phyloP scores from a whole-genome alignment of 2,329 filamentous ascomycete species.

The Microsporum ferrugineum region DNA sequence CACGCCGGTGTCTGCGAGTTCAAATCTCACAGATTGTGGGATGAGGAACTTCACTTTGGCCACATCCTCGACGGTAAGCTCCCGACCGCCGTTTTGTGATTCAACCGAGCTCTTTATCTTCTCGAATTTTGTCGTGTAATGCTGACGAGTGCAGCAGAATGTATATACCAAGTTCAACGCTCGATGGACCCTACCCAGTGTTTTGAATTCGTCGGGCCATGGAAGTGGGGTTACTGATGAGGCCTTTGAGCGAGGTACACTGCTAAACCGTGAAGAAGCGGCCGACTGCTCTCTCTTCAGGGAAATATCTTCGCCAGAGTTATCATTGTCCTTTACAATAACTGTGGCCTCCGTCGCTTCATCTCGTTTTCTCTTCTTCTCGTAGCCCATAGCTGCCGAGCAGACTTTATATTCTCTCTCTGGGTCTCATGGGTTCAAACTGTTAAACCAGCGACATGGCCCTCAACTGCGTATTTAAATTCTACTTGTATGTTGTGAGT shows the following conservation, averaged over 20 bases:
- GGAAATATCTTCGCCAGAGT: background rate
- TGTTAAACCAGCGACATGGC: background rate
- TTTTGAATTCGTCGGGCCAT: constrained; percentile 67
- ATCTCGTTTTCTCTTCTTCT: constrained; percentile 13
- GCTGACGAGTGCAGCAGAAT: constrained; percentile 86
- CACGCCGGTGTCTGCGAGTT: constrained; percentile 73
- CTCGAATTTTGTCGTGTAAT: constrained; percentile 82
- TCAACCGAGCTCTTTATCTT: constrained; percentile 79
- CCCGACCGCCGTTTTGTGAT: constrained; percentile 57
- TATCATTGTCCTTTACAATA: constrained; percentile 7
- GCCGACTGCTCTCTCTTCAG: constrained; percentile 4
- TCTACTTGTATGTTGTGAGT: background rate
- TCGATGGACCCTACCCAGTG: constrained; percentile 63
- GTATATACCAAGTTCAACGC: constrained; percentile 90
- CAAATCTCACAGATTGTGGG: constrained; percentile 67
- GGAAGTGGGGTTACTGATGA: constrained; percentile 34
- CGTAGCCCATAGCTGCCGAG: background rate
- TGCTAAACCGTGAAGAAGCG: constrained; percentile 6
- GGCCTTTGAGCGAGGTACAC: constrained; percentile 14
- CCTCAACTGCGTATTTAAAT: background rate
- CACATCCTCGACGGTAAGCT: constrained; percentile 64
- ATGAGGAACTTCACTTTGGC: constrained; percentile 68
- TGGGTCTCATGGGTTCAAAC: background rate
- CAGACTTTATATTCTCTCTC: background rate
- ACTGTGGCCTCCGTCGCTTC: background rate